Evolutionary conservation across 2,329 filamentous ascomycete genomes (phyloP).

Genomic region (Trichoderma koningiopsis): DNA sequence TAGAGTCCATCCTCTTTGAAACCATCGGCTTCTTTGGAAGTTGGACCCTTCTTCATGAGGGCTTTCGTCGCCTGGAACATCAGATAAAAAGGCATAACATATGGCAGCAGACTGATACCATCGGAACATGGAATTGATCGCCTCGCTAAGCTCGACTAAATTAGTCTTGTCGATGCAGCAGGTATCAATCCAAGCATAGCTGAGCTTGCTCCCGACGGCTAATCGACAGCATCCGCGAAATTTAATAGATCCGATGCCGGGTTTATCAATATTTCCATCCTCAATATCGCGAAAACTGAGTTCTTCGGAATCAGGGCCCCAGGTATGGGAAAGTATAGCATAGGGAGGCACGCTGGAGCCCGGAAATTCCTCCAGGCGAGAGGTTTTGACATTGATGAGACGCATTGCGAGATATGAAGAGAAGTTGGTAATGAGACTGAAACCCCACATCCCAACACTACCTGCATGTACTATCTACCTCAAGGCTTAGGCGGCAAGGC

Average conservation of each 20-base stretch:
- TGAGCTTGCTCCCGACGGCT: constrained; percentile 27
- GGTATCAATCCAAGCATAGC: constrained; percentile 29
- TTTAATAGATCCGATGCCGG: constrained; percentile 10
- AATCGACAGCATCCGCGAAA: constrained; percentile 20
- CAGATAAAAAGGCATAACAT: constrained; percentile 28
- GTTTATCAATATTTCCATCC: background rate
- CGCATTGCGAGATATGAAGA: constrained; percentile 28
- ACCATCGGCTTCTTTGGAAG: constrained; percentile 30
- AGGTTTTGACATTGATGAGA: constrained; percentile 30
- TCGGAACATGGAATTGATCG: constrained; percentile 30
- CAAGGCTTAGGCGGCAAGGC: too few species aligned
- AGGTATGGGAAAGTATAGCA: constrained; percentile 40
- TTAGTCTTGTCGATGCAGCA: constrained; percentile 30
- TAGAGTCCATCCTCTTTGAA: constrained; percentile 11
- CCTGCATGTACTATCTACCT: too few species aligned
- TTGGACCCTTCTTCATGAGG: background rate
- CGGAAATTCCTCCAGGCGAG: constrained; percentile 30
- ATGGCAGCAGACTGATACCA: constrained; percentile 25
- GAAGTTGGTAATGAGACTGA: too few species aligned
- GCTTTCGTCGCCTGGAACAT: constrained; percentile 15
- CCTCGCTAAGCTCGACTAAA: constrained; percentile 27
- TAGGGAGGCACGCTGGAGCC: constrained; percentile 31
- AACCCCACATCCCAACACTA: too few species aligned
- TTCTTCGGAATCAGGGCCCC: constrained; percentile 29
- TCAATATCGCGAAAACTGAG: constrained; percentile 13